These are phyloP conservation scores for Lepidium africanum DNA, from an alignment of 345 rosid genomes.

Conservation along the genomic window DNA sequence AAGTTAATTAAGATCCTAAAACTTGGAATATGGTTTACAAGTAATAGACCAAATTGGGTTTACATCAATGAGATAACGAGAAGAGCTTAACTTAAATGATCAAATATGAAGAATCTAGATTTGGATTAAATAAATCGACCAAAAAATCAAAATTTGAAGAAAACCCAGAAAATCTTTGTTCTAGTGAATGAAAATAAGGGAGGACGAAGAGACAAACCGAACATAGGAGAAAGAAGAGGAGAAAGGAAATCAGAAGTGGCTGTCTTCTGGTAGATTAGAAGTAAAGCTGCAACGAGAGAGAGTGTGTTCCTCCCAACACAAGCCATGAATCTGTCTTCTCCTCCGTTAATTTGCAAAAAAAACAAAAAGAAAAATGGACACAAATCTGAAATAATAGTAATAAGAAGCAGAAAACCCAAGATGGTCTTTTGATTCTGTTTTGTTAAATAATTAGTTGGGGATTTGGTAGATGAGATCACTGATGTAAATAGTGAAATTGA, in stretches of 20 bases:
- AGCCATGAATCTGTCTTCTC: slow-evolving; percentile 28
- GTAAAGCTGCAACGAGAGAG: slow-evolving; percentile 17
- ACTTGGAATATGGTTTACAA: too few relatives aligned
- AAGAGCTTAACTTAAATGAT: not conserved
- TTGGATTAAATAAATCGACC: not conserved
- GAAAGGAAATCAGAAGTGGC: slow-evolving; percentile 28
- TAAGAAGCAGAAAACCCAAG: not conserved
- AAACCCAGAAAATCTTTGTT: not conserved
- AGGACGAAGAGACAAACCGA: slow-evolving; percentile 22
- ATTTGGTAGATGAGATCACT: slow-evolving; percentile 6
- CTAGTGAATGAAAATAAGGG: not conserved
- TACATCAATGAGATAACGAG: not conserved
- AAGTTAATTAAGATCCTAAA: too few relatives aligned
- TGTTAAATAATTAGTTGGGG: not conserved
- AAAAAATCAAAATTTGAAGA: not conserved
- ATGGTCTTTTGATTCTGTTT: not conserved
- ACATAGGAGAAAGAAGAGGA: slow-evolving; percentile 32
- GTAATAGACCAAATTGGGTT: too few relatives aligned
- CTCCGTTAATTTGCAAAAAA: not conserved
- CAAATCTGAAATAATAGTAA: not conserved
- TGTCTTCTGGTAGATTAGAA: slow-evolving; percentile 24
- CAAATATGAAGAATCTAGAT: not conserved
- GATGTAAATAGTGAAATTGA: slow-evolving; percentile 18
- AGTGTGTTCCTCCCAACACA: slow-evolving; percentile 4
- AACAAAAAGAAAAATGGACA: too few relatives aligned